phyloP scores from a whole-genome alignment of 495 filamentous ascomycete species.

The Amphirosellinia nigrospora region DNA sequence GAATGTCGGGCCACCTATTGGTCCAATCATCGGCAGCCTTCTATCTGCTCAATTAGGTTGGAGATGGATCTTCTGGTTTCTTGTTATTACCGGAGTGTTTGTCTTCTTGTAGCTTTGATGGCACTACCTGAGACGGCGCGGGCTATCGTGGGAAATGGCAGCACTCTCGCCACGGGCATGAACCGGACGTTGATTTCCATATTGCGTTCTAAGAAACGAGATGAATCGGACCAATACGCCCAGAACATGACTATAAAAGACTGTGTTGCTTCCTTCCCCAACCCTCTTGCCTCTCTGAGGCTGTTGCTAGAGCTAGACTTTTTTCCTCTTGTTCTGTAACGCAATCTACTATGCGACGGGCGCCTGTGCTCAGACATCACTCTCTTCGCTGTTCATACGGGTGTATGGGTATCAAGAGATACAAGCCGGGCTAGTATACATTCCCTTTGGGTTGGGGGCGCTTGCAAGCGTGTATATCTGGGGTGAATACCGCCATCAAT shows the following conservation, averaged over 20 bases:
- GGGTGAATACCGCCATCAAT: background rate
- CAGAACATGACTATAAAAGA: background rate
- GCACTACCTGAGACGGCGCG: background rate
- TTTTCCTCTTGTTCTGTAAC: slow-evolving; percentile 10
- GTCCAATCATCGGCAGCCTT: background rate
- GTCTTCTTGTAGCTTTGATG: background rate
- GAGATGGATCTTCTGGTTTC: background rate
- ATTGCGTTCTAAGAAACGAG: background rate
- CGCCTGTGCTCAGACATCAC: background rate
- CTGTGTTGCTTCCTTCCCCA: background rate
- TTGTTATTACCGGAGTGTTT: background rate
- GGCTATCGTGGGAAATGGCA: slow-evolving; percentile 5
- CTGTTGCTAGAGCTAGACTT: slow-evolving; percentile 19
- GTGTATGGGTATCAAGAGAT: slow-evolving; percentile 7
- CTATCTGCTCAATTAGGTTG: background rate
- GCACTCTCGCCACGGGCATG: background rate
- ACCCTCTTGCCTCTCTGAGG: background rate
- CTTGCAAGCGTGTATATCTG: background rate
- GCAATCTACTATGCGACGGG: slow-evolving; percentile 11
- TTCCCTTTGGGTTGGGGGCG: background rate
- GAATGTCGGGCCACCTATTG: background rate
- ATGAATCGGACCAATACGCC: background rate
- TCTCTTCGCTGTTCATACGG: slow-evolving; percentile 2
- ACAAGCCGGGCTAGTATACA: slow-evolving; percentile 11
- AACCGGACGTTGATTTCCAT: background rate